Evolutionary conservation across 257 asterid species (phyloP).

Genomic region (Verbascum thapsus): DNA sequence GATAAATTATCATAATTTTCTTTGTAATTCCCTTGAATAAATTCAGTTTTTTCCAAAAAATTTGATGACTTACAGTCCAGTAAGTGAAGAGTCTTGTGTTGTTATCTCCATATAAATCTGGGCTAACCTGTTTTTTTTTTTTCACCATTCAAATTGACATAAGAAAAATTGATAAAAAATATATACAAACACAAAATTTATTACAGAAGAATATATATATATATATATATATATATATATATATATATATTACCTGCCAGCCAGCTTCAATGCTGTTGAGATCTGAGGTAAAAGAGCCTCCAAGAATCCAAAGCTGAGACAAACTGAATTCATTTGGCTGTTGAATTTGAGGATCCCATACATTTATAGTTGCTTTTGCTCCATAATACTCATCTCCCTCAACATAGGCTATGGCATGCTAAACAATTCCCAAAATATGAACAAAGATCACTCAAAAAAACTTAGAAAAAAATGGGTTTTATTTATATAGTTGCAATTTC

Average conservation of each 20-base stretch:
- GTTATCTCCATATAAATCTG: slow-evolving; percentile 81
- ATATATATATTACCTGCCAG: no score
- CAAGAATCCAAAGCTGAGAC: slow-evolving; percentile 88
- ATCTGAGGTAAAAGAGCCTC: slow-evolving; percentile 73
- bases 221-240: no score
- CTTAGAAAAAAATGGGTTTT: no score
- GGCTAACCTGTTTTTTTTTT: slow-evolving; percentile 75
- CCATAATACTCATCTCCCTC: slow-evolving; percentile 80
- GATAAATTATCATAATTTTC: no score
- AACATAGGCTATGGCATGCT: slow-evolving; percentile 87
- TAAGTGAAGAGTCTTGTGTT: slow-evolving; percentile 87
- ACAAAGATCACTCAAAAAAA: slow-evolving; percentile 29
- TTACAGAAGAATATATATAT: no score
- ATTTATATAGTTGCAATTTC: no score
- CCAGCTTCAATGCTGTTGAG: slow-evolving; percentile 94
- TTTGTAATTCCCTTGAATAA: neutral
- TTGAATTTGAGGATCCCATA: slow-evolving; percentile 83
- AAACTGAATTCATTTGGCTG: slow-evolving; percentile 82
- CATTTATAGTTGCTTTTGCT: slow-evolving; percentile 84
- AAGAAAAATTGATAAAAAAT: slow-evolving; percentile 19
- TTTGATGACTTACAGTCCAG: slow-evolving; percentile 94
- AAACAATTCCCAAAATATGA: slow-evolving; percentile 44
- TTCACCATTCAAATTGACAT: slow-evolving; percentile 20
- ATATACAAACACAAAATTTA: no score
- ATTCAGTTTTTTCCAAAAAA: no score